These are phyloP conservation scores for Teunomyces lycoperdinae DNA, from an alignment of 805 yeast genomes.

Conservation along the genomic window DNA sequence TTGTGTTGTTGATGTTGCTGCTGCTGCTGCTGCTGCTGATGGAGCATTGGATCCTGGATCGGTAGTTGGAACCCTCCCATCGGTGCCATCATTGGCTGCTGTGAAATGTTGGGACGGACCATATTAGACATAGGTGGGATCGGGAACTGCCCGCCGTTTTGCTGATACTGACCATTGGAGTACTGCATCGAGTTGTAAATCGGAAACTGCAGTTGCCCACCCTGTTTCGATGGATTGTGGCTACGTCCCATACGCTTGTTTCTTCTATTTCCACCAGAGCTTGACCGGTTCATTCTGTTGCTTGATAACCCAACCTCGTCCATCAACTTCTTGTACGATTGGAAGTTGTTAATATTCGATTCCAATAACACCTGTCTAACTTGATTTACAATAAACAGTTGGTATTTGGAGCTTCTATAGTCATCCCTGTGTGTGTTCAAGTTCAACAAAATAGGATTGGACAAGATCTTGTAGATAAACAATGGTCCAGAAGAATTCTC, in stretches of 20 bases:
- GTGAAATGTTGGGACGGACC: not conserved
- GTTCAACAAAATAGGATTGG: slow-evolving; percentile 59
- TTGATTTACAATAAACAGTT: slow-evolving; percentile 56
- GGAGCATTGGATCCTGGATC: slow-evolving; percentile 9
- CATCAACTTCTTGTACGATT: slow-evolving; percentile 79
- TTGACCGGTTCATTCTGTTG: slow-evolving; percentile 28
- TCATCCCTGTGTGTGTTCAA: slow-evolving; percentile 13
- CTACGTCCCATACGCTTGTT: slow-evolving; percentile 15
- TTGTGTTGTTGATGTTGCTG: slow-evolving; percentile 5
- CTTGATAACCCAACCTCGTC: slow-evolving; percentile 82
- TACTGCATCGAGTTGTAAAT: slow-evolving; percentile 2
- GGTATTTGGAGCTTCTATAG: slow-evolving; percentile 29
- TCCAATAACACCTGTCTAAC: slow-evolving; percentile 63
- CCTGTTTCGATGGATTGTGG: not conserved
- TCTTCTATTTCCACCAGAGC: slow-evolving; percentile 22
- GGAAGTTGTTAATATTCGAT: slow-evolving; percentile 51
- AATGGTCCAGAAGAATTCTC: slow-evolving; percentile 52
- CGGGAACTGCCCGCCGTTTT: not conserved
- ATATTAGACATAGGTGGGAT: not conserved
- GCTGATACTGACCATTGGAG: not conserved
- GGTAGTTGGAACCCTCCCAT: slow-evolving; percentile 5
- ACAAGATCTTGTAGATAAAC: slow-evolving; percentile 74
- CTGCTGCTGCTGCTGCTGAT: slow-evolving; percentile 8
- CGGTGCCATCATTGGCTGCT: not conserved
- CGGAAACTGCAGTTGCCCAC: not conserved